Evolutionary conservation across 2,329 filamentous ascomycete genomes (phyloP).

Genomic region (Scedosporium aurantiacum): DNA sequence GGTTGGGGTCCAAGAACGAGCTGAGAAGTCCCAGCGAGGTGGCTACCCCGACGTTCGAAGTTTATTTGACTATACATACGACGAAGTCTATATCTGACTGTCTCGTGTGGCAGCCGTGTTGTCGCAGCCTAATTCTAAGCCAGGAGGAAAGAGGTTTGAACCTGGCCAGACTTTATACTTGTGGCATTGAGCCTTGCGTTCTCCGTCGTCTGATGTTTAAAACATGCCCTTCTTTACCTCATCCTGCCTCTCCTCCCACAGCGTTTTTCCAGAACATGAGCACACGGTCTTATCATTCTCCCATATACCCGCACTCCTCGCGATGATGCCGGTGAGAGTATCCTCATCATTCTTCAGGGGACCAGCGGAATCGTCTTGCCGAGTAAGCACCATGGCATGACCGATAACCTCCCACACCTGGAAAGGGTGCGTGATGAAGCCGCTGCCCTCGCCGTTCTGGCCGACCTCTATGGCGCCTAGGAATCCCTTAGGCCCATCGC

Average conservation of each 20-base stretch:
- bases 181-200: neutral
- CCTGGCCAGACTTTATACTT: neutral
- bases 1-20: neutral
- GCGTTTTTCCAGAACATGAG: conserved; percentile 92
- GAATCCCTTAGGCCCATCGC: conserved; percentile 32
- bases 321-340: conserved; percentile 86
- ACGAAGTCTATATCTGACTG: neutral
- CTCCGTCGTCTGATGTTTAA: conserved; percentile 29
- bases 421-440: conserved; percentile 71
- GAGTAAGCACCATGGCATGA: conserved; percentile 77
- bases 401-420: conserved; percentile 96
- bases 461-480: conserved; percentile 70
- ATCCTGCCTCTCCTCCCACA: conserved; percentile 94
- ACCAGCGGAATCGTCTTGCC: conserved; percentile 38
- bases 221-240: conserved; percentile 86
- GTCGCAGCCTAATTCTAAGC: neutral
- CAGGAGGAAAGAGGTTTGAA: too few species aligned
- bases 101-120: neutral
- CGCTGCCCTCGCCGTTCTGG: conserved; percentile 62
- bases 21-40: neutral
- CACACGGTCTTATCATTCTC: conserved; percentile 98
- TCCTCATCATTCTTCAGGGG: conserved; percentile 65
- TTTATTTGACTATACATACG: neutral
- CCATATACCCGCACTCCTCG: conserved; percentile 94
- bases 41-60: neutral